Conservation (phyloP, 257 asterid genomes). For the Nicotiana paniculata region DNA sequence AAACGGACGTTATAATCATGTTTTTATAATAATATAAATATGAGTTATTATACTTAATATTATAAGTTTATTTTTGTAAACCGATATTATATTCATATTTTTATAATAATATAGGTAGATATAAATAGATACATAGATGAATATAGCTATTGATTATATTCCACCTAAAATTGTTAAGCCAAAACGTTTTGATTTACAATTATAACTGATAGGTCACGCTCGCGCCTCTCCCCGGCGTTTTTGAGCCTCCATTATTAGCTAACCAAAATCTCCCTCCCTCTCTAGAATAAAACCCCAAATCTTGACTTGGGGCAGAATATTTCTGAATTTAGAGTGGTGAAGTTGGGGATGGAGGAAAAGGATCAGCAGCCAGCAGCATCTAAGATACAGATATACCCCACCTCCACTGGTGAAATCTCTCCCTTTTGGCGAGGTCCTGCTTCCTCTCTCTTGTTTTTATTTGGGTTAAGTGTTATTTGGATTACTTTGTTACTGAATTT, state of each 20-base stretch:
- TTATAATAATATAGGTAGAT: too few relatives aligned
- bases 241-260: not conserved
- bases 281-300: not conserved
- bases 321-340: conserved; percentile 8
- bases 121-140: too few relatives aligned
- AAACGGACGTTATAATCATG: too few relatives aligned
- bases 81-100: too few relatives aligned
- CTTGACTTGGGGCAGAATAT: not conserved
- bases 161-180: too few relatives aligned
- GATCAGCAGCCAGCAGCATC: conserved; percentile 26
- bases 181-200: too few relatives aligned
- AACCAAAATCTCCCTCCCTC: not conserved
- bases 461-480: not conserved
- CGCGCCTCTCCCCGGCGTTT: too few relatives aligned
- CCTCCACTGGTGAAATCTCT: conserved; percentile 75
- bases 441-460: conserved; percentile 9
- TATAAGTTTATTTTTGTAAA: too few relatives aligned
- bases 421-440: conserved; percentile 71
- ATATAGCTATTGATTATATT: too few relatives aligned
- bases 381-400: conserved; percentile 69
- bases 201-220: too few relatives aligned
- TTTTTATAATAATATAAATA: too few relatives aligned
- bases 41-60: too few relatives aligned
- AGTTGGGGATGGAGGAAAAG: conserved; percentile 16
- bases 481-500: not conserved